Percentiles rank a stretch among this genome's conserved stretches.
Conservation (phyloP, 176 grass and related monocot species). For the Hyparrhenia diplandra region DNA sequence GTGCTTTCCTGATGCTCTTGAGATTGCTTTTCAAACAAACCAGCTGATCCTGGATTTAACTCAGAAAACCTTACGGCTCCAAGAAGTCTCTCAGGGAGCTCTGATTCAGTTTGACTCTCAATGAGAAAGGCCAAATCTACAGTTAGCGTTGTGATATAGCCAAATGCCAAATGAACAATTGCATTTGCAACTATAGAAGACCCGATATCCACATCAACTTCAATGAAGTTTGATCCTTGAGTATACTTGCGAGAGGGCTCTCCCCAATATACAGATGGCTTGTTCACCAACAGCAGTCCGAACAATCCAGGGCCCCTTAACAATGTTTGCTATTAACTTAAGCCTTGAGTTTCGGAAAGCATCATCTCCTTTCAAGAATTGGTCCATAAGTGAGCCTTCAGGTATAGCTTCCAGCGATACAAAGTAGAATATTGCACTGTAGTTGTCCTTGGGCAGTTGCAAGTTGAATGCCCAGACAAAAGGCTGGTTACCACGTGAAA, state of each 20-base stretch:
- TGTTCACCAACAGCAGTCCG: slow-evolving; percentile 93
- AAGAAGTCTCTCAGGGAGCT: slow-evolving; percentile 86
- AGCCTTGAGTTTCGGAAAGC: slow-evolving; percentile 81
- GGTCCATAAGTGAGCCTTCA: slow-evolving; percentile 70
- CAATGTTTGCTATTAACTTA: slow-evolving; percentile 90
- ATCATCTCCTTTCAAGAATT: slow-evolving; percentile 91
- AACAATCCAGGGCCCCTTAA: slow-evolving; percentile 88
- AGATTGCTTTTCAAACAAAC: slow-evolving; percentile 43
- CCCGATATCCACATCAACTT: slow-evolving; percentile 92
- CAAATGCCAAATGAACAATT: slow-evolving; percentile 92
- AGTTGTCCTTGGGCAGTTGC: slow-evolving; percentile 92
- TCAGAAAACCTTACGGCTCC: slow-evolving; percentile 80
- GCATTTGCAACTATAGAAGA: slow-evolving; percentile 95
- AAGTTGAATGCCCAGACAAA: slow-evolving; percentile 97
- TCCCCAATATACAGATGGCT: slow-evolving; percentile 86
- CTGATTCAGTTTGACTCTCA: slow-evolving; percentile 80
- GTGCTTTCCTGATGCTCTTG: slow-evolving; percentile 46
- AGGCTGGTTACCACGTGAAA: slow-evolving; percentile 45
- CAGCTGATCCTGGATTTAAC: slow-evolving; percentile 69
- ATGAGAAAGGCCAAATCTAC: slow-evolving; percentile 92
- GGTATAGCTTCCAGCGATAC: slow-evolving; percentile 51
- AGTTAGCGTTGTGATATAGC: slow-evolving; percentile 71
- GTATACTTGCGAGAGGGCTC: slow-evolving; percentile 76
- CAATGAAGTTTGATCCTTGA: slow-evolving; percentile 71
- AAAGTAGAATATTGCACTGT: slow-evolving; percentile 73